Conservation (phyloP, 2,329 filamentous ascomycete species). For the Helotiales sp. region DNA sequence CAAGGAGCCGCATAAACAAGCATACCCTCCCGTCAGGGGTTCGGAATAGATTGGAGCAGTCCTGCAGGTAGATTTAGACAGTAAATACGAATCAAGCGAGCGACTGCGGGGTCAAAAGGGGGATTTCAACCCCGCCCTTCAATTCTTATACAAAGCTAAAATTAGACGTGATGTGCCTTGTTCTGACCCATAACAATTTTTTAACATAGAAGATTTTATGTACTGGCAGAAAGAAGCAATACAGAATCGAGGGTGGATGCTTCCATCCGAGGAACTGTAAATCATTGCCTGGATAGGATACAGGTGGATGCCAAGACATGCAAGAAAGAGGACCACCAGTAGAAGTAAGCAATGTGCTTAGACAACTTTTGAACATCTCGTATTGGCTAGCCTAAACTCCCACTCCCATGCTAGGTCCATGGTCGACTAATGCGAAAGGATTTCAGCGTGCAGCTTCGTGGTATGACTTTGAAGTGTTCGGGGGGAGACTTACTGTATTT, state of each 20-base stretch:
- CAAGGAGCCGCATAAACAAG: neutral
- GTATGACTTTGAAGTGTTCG: no score
- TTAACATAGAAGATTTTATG: no score
- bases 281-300: neutral
- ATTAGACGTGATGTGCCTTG: neutral
- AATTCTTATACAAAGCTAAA: no score
- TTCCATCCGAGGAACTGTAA: neutral
- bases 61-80: no score
- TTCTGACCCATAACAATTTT: no score
- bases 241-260: neutral
- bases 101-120: neutral
- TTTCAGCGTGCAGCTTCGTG: no score
- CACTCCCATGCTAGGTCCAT: neutral
- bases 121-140: no score
- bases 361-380: neutral
- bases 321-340: neutral
- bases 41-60: no score
- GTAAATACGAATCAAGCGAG: neutral
- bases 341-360: no score
- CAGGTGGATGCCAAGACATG: neutral
- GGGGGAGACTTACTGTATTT: no score
- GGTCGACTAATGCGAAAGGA: neutral
- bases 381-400: neutral
- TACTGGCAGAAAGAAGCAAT: no score
- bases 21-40: neutral